Evolutionary conservation across 2,329 filamentous ascomycete species (phyloP), one percentile per base, ranked within the genome.

Genomic region (Sarocladium kiliense): DNA sequence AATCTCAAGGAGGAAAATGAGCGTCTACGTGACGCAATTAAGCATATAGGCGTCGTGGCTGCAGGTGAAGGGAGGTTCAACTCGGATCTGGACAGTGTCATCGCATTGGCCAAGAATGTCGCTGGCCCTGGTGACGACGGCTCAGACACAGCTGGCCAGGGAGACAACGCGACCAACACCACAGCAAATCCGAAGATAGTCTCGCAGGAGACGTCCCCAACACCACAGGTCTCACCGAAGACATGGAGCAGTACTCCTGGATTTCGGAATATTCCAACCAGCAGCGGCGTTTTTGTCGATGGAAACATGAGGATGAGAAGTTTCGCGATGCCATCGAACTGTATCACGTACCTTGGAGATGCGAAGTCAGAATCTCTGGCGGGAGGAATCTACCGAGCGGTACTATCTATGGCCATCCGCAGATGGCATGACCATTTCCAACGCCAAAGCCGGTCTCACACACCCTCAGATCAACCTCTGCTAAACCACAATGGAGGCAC

Each of bases 1-100:
- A 53, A 30, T 2, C 55, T 63, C 0, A 56, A 63, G 9, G 57
- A 62, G 4, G 61, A 63, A 39, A 62, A 62, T 45, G 54, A 45
- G 18, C 53, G 27, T 3, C 55, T 63, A 10, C 57, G 54, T 27
- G 36, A 55, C 2, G 36, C 50, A 27, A 59, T 62, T 30, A 27
- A 12, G 2, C 45, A 54, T 1, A 58, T 62, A n/a, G 30, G 30
- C 4, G 34, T 12, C 12, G 53, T 56, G 1, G 21, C 49, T 9
- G 3, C 9, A 1, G 34, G 34, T 9, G 2, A 27, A 4, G 10
- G 26, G 7, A 37, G 41, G 45, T 23, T 49, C 36, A 44, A 27
- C 21, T 18, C 14, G n/a, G 47, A 49, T 9, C 50, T 53, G 10
- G 36, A 53, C 32, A 34, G 4, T 23, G 47, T 18, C 47, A 51